Base-by-base conservation (phyloP, 805 yeast species). In the Starmerella floricola region DNA sequence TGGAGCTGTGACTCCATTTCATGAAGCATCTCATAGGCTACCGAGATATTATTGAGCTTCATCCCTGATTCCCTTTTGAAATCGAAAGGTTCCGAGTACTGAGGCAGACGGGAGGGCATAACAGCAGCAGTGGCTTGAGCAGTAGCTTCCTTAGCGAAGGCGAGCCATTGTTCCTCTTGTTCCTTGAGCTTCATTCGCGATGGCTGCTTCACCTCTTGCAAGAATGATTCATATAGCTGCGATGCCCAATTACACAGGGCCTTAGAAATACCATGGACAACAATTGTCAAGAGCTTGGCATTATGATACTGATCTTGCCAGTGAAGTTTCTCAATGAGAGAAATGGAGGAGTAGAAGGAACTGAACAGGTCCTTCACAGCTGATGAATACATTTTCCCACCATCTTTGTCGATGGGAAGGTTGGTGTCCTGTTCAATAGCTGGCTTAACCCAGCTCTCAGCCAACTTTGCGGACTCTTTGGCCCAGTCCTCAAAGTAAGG, bases 361-460 rank as follows among this genome's bases (percentile, higher is more conserved):
- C 74, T 67, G 57, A 80, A 79, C 12, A 80, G 68, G 55, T 82
- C 91, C 18, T 71, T 55, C 1, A 79, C 81, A 0, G 88, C 80
- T 2, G 74, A 64, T 46, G 84, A 76, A 53, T 67, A 50, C 40
- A 58, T 38, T n/a, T 42, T 41, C 1, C 47, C 67, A 1, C 54
- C 54, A 1, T 58, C 63, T 1, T 62, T 57, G 47, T 74, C 73
- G 15, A 76, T 53, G 0, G 78, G 74, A 38, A 66, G 62, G 57
- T 78, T 76, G 1, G 55, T 53, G 56, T 86, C 95, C 10, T 65
- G 68, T 8, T 65, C 62, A 3, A 83, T 55, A 0, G 88, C 76
- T 21, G 71, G 67, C 13, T 65, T 61, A 4, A 79, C 73, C 51
- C 75, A 72, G 4, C 63, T 57, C 2, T 55, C 45, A 4, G 80